A percentile compares a stretch with the other conserved stretches of the same genome.
Conservation (phyloP, 2,329 filamentous ascomycete genomes). For the Aureobasidium pullulans region DNA sequence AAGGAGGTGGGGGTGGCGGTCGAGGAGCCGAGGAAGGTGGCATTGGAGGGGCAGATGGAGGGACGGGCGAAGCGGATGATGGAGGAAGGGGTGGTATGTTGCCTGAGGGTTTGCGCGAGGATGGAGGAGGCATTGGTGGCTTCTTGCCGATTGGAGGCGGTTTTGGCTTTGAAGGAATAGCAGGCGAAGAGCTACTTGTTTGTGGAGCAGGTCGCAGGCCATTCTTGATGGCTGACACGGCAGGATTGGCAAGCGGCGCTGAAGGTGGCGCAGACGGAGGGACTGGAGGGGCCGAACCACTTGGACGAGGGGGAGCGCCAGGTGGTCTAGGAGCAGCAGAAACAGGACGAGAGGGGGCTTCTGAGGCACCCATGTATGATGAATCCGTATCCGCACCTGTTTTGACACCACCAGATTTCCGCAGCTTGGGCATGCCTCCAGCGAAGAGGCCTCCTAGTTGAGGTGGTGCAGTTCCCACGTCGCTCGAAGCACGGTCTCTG, state of each 20-base stretch:
- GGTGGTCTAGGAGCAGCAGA: constrained; percentile 23
- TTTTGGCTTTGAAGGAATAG: constrained; percentile 47
- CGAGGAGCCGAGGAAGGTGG: constrained; percentile 23
- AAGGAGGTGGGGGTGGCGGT: constrained; percentile 20
- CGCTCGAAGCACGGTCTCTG: constrained; percentile 77
- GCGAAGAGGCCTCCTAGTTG: constrained; percentile 85
- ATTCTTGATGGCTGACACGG: constrained; percentile 43
- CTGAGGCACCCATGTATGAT: constrained; percentile 76
- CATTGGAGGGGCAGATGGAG: constrained; percentile 30
- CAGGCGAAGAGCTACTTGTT: constrained; percentile 51
- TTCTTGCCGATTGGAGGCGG: constrained; percentile 79
- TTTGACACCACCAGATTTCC: constrained; percentile 66
- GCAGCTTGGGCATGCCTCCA: constrained; percentile 90
- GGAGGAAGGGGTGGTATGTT: constrained; percentile 13
- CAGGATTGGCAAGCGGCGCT: constrained; percentile 52
- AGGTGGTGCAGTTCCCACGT: constrained; percentile 61
- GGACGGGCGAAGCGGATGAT: constrained; percentile 59
- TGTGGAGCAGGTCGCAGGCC: constrained; percentile 52
- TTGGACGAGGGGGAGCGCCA: constrained; percentile 30
- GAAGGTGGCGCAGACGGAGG: constrained; percentile 37
- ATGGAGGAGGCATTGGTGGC: constrained; percentile 50
- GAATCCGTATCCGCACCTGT: constrained; percentile 57
- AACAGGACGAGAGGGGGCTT: constrained; percentile 40
- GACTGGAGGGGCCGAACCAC: constrained; percentile 46
- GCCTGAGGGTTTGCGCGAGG: constrained; percentile 51